phyloP scores from a whole-genome alignment of 2,329 filamentous ascomycete genomes.

The Dactylellina parvicollis region DNA sequence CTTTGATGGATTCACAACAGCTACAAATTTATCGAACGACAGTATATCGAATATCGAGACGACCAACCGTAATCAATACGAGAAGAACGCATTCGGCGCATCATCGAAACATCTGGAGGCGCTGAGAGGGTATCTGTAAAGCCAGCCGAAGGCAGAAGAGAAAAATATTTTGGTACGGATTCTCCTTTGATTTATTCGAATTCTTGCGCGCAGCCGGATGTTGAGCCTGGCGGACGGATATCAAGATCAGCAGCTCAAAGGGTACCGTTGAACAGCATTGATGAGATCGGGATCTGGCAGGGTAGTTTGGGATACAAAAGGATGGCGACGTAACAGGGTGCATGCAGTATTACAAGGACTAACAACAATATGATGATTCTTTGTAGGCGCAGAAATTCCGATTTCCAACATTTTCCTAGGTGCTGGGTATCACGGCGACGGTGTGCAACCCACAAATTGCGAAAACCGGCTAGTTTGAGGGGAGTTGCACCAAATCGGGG shows the following conservation, averaged over 20 bases:
- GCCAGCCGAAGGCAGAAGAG: constrained; percentile 12
- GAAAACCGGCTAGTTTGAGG: constrained; percentile 38
- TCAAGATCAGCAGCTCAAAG: no score
- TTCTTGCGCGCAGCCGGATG: no score
- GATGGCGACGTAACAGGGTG: neutral
- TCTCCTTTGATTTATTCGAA: no score
- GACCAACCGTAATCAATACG: constrained; percentile 9
- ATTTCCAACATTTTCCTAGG: constrained; percentile 25
- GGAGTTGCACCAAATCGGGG: constrained; percentile 33
- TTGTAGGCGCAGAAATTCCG: constrained; percentile 3
- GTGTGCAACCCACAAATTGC: constrained; percentile 33
- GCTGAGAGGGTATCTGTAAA: constrained; percentile 28
- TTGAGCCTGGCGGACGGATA: no score
- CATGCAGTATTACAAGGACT: neutral
- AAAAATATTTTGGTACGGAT: constrained; percentile 31
- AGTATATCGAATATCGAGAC: constrained; percentile 33
- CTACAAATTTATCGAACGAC: constrained; percentile 29
- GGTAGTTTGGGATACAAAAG: neutral
- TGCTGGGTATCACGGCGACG: constrained; percentile 16
- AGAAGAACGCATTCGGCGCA: constrained; percentile 32
- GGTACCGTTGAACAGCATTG: constrained; percentile 28
- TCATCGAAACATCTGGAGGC: constrained; percentile 23
- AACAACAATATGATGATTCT: constrained; percentile 1
- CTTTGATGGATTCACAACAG: constrained; percentile 43
- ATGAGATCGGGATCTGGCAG: constrained; percentile 26